Base-by-base conservation (phyloP, 164 flowering plant genomes). In the Annona squamosa region DNA sequence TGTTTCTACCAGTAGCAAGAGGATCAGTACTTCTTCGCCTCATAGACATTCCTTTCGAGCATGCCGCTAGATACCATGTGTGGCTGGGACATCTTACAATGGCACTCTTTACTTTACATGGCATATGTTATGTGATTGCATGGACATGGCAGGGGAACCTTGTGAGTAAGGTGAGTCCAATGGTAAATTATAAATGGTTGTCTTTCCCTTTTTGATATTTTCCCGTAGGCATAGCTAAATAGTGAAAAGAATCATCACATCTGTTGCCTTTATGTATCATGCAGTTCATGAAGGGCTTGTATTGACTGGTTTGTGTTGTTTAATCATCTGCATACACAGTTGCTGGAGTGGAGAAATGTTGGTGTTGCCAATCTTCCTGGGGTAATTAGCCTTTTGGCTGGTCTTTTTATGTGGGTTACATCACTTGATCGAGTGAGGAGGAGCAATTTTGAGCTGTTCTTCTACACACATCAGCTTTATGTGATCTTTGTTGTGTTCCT, bases 41-140 rank as follows among this genome's bases (percentile, higher is more conserved):
- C 62, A 79, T 90, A 46, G 95, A 92, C 78, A 89, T 94, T 77
- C 99, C 98, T 42, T 94, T 94, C 71, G 99, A 94, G 83, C 97
- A 92, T 82, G 95, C 99, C 12, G 86, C 97, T 9, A 87, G 83
- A 81, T 94, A 94, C 70, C 99, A 94, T 71, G 90, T 94, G 3
- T 94, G 99, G 99, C 79, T 94, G 77, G 97, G 99, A 67, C 93
- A 92, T 85, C 89, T 94, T 44, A 92, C 97, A 3, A 94, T 92
- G 97, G 3, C 82, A 5, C 41, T 91, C 19, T 90, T 92, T 68
- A 89, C 94, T 56, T 83, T 88, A 71, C 99, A 94, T 77, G 97
- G 95, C 65, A 45, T 91, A 19, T 85, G 76, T 67, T 94, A 87
- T 71, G 76, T 86, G 5, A 72, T 86, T 48, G 87, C 78, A 64